Percentiles rank a stretch among this genome's conserved stretches.
Conservation (phyloP, 176 grass and related monocot species). For the Ensete glaucum region DNA sequence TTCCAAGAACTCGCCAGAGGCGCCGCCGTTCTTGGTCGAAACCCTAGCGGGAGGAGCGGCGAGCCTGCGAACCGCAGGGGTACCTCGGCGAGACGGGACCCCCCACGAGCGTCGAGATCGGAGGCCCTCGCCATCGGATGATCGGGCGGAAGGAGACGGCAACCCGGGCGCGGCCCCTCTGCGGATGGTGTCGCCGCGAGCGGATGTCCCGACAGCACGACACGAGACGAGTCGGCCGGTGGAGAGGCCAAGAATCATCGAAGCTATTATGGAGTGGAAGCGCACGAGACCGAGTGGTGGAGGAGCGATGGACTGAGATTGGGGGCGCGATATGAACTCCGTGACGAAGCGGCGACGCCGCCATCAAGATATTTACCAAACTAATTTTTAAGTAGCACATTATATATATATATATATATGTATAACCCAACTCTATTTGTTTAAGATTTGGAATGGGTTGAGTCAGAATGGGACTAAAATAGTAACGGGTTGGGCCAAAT, state of each 20-base stretch:
- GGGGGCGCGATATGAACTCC: no score
- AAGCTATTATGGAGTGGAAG: not conserved
- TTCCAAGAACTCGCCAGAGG: not conserved
- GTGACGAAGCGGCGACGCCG: no score
- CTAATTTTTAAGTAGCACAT: no score
- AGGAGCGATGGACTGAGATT: no score
- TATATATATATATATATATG: no score
- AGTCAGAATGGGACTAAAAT: no score
- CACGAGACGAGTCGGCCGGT: not conserved
- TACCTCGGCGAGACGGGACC: not conserved
- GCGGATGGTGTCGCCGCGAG: not conserved
- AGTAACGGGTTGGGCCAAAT: no score
- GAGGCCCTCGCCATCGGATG: not conserved
- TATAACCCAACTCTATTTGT: no score
- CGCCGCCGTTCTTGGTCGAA: conserved; percentile 23
- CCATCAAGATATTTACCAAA: no score
- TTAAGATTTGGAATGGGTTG: no score
- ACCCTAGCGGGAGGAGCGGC: conserved; percentile 3
- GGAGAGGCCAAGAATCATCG: not conserved
- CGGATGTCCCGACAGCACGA: not conserved
- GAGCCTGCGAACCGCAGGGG: not conserved
- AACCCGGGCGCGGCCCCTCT: not conserved
- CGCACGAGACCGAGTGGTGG: no score
- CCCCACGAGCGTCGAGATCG: not conserved
- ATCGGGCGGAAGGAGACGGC: not conserved